A percentile compares a stretch with the other conserved stretches of the same genome.
Evolutionary conservation across 164 flowering plant genomes (phyloP).

Genomic region (Paratinospora sagittata): DNA sequence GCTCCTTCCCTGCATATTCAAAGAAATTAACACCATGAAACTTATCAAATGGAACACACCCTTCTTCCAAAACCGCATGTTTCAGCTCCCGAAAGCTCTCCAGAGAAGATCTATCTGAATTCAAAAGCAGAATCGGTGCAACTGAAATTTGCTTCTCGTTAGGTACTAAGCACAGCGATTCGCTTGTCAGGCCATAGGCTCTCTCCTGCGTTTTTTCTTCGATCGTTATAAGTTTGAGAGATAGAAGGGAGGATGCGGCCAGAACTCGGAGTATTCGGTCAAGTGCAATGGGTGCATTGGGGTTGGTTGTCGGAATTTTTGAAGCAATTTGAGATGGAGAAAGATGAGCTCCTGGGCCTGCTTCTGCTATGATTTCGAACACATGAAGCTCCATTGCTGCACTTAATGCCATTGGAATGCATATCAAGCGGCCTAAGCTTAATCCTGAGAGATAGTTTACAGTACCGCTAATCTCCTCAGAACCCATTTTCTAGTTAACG

Average conservation of each 20-base stretch:
- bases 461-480: background rate
- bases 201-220: too few species aligned
- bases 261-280: slow-evolving; percentile 20
- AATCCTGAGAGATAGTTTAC: background rate
- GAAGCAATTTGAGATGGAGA: slow-evolving; percentile 4
- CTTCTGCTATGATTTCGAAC: slow-evolving; percentile 9
- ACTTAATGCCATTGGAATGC: slow-evolving; percentile 17
- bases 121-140: background rate
- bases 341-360: slow-evolving; percentile 9
- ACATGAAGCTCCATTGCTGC: slow-evolving; percentile 13
- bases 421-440: background rate
- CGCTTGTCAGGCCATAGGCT: slow-evolving; percentile 11
- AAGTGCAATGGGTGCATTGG: slow-evolving; percentile 6
- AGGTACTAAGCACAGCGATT: slow-evolving; percentile 6
- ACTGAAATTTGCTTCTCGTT: background rate
- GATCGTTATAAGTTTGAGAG: background rate
- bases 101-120: background rate
- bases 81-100: slow-evolving; percentile 4
- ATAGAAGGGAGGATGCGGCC: slow-evolving; percentile 8
- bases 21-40: slow-evolving; percentile 8
- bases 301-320: slow-evolving; percentile 12
- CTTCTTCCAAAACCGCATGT: slow-evolving; percentile 2
- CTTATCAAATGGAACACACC: slow-evolving; percentile 7
- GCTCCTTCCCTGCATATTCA: slow-evolving; percentile 11
- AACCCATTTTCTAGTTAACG: background rate